These are phyloP conservation scores for Ailanthus altissimus DNA, from an alignment of 345 rosid genomes.

Conservation along the genomic window DNA sequence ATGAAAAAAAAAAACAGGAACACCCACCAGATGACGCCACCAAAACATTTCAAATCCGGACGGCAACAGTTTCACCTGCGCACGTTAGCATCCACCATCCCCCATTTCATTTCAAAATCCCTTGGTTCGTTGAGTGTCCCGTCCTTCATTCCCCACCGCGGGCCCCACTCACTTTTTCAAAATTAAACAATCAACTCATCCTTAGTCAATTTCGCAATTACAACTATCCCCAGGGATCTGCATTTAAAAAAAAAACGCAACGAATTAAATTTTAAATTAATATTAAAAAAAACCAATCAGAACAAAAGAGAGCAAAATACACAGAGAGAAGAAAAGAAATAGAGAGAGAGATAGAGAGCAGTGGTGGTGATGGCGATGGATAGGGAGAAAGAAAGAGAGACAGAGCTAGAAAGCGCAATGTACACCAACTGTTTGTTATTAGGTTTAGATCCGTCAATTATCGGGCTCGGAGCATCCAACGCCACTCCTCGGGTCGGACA, in stretches of 20 bases:
- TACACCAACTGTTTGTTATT: conserved; percentile 93
- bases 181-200: neutral
- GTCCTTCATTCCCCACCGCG: neutral
- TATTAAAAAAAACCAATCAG: conserved; percentile 28
- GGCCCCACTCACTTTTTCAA: conserved; percentile 3
- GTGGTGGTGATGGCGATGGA: conserved; percentile 86
- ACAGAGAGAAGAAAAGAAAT: neutral
- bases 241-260: conserved; percentile 24
- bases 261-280: conserved; percentile 14
- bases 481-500: conserved; percentile 84
- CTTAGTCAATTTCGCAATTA: conserved; percentile 21
- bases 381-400: conserved; percentile 98
- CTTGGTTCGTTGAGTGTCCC: neutral
- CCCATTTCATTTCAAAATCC: neutral
- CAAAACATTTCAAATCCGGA: conserved; percentile 19
- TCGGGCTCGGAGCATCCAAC: conserved; percentile 85
- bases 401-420: conserved; percentile 99
- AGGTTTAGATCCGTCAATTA: conserved; percentile 90
- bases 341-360: conserved; percentile 14
- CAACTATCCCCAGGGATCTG: conserved; percentile 20
- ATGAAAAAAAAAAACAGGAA: too few species aligned
- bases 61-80: conserved; percentile 24
- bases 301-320: conserved; percentile 21
- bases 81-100: conserved; percentile 21
- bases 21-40: conserved; percentile 16